A percentile compares a stretch with the other conserved stretches of the same genome.
These are phyloP conservation scores for Mitragyna speciosa DNA, from an alignment of 257 asterid genomes.

Conservation along the genomic window DNA sequence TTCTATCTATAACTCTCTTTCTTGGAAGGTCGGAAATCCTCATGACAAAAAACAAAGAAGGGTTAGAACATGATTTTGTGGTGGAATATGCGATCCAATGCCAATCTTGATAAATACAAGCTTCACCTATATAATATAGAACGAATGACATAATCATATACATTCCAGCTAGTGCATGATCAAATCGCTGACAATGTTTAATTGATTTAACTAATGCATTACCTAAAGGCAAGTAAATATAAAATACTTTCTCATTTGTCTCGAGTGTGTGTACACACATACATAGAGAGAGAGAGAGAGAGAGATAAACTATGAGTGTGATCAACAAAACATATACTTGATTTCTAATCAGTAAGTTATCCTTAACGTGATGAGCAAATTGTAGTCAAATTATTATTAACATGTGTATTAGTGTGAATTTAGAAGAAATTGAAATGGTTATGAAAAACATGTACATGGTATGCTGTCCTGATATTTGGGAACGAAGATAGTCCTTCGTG, in stretches of 20 bases:
- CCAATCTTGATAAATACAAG: slow-evolving; percentile 24
- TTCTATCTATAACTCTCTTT: neutral
- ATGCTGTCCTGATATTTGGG: too few species aligned
- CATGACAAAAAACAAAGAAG: slow-evolving; percentile 2
- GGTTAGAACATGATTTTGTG: slow-evolving; percentile 24
- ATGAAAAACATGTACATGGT: neutral
- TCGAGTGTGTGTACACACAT: too few species aligned
- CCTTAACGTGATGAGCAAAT: neutral
- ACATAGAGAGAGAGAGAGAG: neutral
- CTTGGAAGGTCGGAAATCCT: neutral
- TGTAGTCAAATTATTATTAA: neutral
- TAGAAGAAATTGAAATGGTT: too few species aligned
- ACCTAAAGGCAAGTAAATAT: neutral
- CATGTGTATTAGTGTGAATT: too few species aligned
- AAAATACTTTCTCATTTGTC: neutral
- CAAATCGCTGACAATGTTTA: neutral
- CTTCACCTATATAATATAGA: neutral
- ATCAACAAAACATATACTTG: neutral
- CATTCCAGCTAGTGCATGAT: neutral
- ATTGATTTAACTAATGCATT: neutral
- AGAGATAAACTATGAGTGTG: neutral
- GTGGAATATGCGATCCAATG: slow-evolving; percentile 41
- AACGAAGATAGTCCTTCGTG: too few species aligned
- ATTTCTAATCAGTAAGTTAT: neutral
- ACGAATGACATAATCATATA: neutral